These are phyloP conservation scores for Penicillium robsamsonii DNA, from an alignment of 495 filamentous ascomycete species.

Conservation along the genomic window DNA sequence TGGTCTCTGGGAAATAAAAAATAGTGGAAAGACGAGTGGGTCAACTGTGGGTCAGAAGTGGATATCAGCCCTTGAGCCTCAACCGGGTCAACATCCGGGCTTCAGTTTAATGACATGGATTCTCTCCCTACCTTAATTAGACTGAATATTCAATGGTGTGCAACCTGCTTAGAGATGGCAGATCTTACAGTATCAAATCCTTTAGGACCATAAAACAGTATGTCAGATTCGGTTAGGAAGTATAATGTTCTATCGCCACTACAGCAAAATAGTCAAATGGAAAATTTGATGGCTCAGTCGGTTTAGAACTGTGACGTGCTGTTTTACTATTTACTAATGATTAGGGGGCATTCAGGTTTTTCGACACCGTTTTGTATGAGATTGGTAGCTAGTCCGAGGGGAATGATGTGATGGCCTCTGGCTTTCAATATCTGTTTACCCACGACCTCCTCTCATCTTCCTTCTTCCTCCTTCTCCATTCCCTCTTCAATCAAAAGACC, in stretches of 20 bases:
- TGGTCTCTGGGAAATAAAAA: not conserved
- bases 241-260: not conserved
- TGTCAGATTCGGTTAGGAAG: not conserved
- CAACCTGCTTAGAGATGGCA: no score
- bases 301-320: not conserved
- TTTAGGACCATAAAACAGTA: not conserved
- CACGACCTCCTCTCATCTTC: not conserved
- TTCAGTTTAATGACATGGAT: not conserved
- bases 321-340: not conserved
- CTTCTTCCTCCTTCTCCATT: not conserved
- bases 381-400: not conserved
- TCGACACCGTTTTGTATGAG: not conserved
- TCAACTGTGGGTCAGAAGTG: not conserved
- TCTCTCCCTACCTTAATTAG: no score
- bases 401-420: not conserved
- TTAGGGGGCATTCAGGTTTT: not conserved
- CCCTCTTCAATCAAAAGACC: not conserved
- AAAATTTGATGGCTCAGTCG: no score
- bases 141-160: no score
- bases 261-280: not conserved
- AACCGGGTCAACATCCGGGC: not conserved
- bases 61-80: not conserved
- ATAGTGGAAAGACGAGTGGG: not conserved
- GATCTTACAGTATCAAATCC: not conserved
- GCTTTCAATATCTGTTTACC: not conserved